Evolutionary conservation across 2,329 filamentous ascomycete genomes (phyloP).

Genomic region (Ophiosphaerella korrae): DNA sequence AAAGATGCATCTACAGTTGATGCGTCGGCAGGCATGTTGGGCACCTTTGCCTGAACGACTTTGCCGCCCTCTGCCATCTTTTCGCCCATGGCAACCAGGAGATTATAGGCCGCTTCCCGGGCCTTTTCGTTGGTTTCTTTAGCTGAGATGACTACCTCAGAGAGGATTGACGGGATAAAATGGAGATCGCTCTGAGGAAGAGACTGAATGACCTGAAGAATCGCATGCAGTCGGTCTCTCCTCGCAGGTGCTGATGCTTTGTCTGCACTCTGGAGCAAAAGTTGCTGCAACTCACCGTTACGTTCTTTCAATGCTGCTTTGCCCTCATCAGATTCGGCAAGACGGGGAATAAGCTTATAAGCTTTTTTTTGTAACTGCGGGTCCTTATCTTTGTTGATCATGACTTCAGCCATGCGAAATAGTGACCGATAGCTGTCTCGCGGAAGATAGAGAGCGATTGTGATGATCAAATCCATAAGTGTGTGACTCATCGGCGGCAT

Average conservation of each 20-base stretch:
- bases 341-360: slow-evolving; percentile 93
- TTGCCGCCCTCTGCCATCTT: slow-evolving; percentile 75
- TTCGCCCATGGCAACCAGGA: slow-evolving; percentile 86
- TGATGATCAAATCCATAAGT: slow-evolving; percentile 94
- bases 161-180: slow-evolving; percentile 89
- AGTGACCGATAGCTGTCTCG: slow-evolving; percentile 81
- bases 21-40: slow-evolving; percentile 83
- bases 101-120: slow-evolving; percentile 83
- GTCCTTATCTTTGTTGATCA: slow-evolving; percentile 81
- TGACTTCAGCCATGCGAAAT: slow-evolving; percentile 83
- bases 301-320: slow-evolving; percentile 76
- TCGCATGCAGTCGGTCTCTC: slow-evolving; percentile 82
- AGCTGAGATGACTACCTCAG: slow-evolving; percentile 93
- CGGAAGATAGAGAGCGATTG: slow-evolving; percentile 91
- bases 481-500: slow-evolving; percentile 95
- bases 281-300: slow-evolving; percentile 76
- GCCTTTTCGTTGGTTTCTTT: slow-evolving; percentile 98
- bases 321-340: slow-evolving; percentile 80
- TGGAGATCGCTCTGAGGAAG: slow-evolving; percentile 80
- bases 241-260: slow-evolving; percentile 86
- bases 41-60: slow-evolving; percentile 85
- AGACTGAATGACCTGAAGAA: slow-evolving; percentile 78
- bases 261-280: slow-evolving; percentile 78
- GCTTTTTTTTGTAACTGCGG: slow-evolving; percentile 98
- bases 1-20: slow-evolving; percentile 78